These are phyloP conservation scores for Pseudozyma thailandica DNA, from an alignment of 1,284 basidiomycete species.

Conservation along the genomic window DNA sequence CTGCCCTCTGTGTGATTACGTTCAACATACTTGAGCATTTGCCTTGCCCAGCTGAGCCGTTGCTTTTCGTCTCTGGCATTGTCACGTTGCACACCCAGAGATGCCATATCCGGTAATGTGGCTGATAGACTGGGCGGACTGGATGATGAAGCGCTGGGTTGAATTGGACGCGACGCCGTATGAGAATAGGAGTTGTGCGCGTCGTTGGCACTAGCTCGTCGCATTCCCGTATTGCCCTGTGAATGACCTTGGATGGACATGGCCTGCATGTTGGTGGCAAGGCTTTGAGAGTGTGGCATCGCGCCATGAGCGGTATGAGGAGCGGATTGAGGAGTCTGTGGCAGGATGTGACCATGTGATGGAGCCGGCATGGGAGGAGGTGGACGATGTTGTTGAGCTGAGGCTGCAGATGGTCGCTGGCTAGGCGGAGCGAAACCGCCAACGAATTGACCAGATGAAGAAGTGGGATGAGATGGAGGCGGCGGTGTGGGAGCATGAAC, in stretches of 20 bases:
- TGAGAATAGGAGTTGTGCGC: constrained; percentile 2
- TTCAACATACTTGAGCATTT: constrained; percentile 82
- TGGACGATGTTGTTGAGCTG: constrained; percentile 2
- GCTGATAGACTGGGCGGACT: constrained; percentile 41
- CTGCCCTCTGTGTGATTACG: constrained; percentile 53
- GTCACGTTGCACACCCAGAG: constrained; percentile 52
- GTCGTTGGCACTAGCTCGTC: constrained; percentile 25
- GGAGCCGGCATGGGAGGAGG: constrained; percentile 19
- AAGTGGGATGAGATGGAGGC: constrained; percentile 16
- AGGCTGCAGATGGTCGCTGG: not conserved
- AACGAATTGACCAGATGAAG: constrained; percentile 20
- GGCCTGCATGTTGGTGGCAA: constrained; percentile 28
- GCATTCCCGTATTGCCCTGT: constrained; percentile 2
- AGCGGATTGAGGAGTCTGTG: not conserved
- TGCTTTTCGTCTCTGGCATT: constrained; percentile 72
- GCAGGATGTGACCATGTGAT: constrained; percentile 7
- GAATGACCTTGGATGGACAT: constrained; percentile 9
- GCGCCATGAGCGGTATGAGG: constrained; percentile 1
- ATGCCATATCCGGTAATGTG: constrained; percentile 57
- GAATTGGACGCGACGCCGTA: not conserved
- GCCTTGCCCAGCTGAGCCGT: constrained; percentile 79
- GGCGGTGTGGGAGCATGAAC: constrained; percentile 38
- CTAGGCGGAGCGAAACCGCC: constrained; percentile 23
- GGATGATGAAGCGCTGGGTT: constrained; percentile 8
- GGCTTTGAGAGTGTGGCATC: constrained; percentile 10